Conservation (phyloP, 2,329 filamentous ascomycete genomes). For the Talaromyces sp. region DNA sequence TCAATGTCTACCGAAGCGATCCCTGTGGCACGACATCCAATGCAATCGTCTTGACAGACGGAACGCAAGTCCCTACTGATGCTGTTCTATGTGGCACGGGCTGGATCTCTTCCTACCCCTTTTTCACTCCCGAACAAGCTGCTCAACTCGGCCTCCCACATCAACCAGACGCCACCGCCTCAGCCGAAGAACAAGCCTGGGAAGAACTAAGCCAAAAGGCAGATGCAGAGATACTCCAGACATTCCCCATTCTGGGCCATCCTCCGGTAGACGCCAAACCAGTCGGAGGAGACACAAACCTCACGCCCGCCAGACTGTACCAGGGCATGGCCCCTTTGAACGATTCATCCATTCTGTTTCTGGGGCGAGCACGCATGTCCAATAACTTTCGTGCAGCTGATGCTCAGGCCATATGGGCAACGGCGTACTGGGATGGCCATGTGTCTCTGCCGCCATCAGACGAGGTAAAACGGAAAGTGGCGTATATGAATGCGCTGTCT, state of each 20-base stretch:
- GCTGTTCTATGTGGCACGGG: conserved; percentile 2
- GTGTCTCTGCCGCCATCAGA: conserved; percentile 1
- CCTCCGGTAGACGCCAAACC: background rate
- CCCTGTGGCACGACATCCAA: conserved; percentile 3
- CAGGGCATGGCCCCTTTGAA: conserved; percentile 2
- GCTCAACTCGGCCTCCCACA: conserved; percentile 6
- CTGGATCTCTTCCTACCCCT: conserved; percentile 4
- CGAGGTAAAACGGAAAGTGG: conserved; percentile 2
- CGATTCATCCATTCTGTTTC: conserved; percentile 1
- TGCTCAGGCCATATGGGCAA: conserved; percentile 5
- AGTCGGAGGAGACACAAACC: background rate
- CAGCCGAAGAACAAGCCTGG: background rate
- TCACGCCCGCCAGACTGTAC: conserved; percentile 4
- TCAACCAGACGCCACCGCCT: background rate
- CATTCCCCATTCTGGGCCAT: conserved; percentile 1
- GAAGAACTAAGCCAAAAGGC: background rate
- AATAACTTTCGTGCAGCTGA: conserved; percentile 6
- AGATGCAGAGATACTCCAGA: background rate
- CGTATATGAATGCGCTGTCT: conserved; percentile 7
- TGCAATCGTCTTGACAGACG: conserved; percentile 2
- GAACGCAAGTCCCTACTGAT: background rate
- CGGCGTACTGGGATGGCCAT: conserved; percentile 7
- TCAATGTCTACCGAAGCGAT: conserved; percentile 4
- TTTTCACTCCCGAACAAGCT: conserved; percentile 3
- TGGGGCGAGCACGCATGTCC: conserved; percentile 4